These are phyloP conservation scores for Aciculosporium take DNA, from an alignment of 2,329 filamentous ascomycete species.

Conservation along the genomic window DNA sequence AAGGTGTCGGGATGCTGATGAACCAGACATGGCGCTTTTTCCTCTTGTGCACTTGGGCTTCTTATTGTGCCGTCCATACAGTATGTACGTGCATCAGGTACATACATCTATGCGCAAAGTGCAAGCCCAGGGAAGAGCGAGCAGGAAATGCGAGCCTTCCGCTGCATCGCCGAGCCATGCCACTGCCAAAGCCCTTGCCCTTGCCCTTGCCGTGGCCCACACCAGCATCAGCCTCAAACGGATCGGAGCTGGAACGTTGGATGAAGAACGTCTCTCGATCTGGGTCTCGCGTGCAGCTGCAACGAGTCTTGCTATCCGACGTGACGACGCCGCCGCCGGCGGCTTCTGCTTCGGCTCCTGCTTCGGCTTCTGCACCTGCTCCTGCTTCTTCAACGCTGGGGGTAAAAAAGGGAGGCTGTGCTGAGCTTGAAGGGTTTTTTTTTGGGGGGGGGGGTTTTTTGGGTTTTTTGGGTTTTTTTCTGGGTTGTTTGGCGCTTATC, in stretches of 20 bases:
- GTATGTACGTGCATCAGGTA: too few relatives aligned
- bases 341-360: neutral
- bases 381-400: too few relatives aligned
- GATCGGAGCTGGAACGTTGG: conserved; percentile 2
- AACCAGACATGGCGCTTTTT: neutral
- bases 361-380: neutral
- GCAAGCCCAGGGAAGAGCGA: neutral
- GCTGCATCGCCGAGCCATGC: conserved; percentile 2
- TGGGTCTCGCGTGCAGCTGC: neutral
- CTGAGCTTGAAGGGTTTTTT: too few relatives aligned
- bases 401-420: too few relatives aligned
- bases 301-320: too few relatives aligned
- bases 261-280: conserved; percentile 2
- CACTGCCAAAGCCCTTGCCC: neutral
- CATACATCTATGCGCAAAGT: too few relatives aligned
- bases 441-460: too few relatives aligned
- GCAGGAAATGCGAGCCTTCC: conserved; percentile 1
- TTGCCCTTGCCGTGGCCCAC: neutral
- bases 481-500: conserved; percentile 2
- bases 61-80: too few relatives aligned
- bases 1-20: too few relatives aligned
- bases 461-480: neutral
- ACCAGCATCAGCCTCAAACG: neutral
- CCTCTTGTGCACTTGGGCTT: too few relatives aligned
- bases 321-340: neutral